These are phyloP conservation scores for Westerdykella aurantiaca DNA, from an alignment of 2,329 filamentous ascomycete genomes.

Conservation along the genomic window DNA sequence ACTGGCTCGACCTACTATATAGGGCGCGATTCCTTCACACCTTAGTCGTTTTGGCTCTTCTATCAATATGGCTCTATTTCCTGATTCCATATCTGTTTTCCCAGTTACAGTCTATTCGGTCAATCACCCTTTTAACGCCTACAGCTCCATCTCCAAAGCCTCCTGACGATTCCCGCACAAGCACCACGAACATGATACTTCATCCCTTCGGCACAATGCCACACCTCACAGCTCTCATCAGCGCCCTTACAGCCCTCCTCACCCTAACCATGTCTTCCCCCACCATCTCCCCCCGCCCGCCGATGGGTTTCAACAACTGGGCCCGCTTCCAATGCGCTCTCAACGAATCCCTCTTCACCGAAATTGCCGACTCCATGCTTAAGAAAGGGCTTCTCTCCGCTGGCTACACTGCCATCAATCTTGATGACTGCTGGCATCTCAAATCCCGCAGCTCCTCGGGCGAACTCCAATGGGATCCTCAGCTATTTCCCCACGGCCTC, in stretches of 20 bases:
- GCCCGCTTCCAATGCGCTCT: slow-evolving; percentile 45
- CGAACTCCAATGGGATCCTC: slow-evolving; percentile 40
- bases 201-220: slow-evolving; percentile 6
- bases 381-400: slow-evolving; percentile 38
- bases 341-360: slow-evolving; percentile 45
- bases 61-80: too few species aligned
- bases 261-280: slow-evolving; percentile 11
- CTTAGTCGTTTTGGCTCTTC: too few species aligned
- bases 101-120: too few species aligned
- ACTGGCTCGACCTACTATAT: too few species aligned
- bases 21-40: too few species aligned
- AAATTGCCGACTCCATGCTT: slow-evolving; percentile 45
- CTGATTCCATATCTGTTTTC: too few species aligned
- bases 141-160: too few species aligned
- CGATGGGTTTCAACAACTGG: slow-evolving; percentile 53
- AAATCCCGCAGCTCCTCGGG: slow-evolving; percentile 32
- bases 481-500: slow-evolving; percentile 41
- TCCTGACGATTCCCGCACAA: neutral
- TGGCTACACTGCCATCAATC: slow-evolving; percentile 39
- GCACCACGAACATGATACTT: neutral
- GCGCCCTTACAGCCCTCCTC: slow-evolving; percentile 4
- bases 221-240: slow-evolving; percentile 4
- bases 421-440: slow-evolving; percentile 45
- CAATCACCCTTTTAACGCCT: too few species aligned
- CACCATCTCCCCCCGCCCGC: slow-evolving; percentile 24